Percentiles rank a stretch among this genome's conserved stretches.
phyloP scores from a whole-genome alignment of 805 yeast genomes.

The Wickerhamomyces chaumierensis region DNA sequence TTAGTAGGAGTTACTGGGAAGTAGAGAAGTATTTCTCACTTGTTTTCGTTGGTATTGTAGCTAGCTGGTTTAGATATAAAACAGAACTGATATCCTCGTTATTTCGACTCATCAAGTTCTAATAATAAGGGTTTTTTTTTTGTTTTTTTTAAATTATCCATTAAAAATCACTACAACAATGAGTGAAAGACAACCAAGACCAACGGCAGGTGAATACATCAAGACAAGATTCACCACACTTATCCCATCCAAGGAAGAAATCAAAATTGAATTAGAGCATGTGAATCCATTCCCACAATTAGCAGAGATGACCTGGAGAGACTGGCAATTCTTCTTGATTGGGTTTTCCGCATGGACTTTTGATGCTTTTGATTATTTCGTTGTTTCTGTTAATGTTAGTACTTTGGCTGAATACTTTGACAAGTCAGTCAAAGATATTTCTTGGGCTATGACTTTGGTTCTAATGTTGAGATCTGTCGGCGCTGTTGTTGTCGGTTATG shows the following conservation, averaged over 20 bases:
- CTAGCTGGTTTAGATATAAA: too few species aligned
- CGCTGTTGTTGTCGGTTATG: slow-evolving; percentile 46
- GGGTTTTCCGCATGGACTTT: slow-evolving; percentile 54
- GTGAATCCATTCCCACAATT: slow-evolving; percentile 58
- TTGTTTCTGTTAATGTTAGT: slow-evolving; percentile 40
- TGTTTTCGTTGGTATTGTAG: too few species aligned
- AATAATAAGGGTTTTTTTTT: too few species aligned
- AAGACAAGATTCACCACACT: slow-evolving; percentile 38
- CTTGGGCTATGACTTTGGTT: slow-evolving; percentile 52
- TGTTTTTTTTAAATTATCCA: not conserved
- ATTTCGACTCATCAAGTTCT: too few species aligned
- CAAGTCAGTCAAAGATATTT: slow-evolving; percentile 35
- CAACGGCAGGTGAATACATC: slow-evolving; percentile 4
- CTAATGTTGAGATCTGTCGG: slow-evolving; percentile 62
- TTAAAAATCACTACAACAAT: too few species aligned
- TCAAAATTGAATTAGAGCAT: slow-evolving; percentile 24
- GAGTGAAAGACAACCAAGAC: not conserved
- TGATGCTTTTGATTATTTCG: slow-evolving; percentile 57
- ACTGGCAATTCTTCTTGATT: slow-evolving; percentile 41
- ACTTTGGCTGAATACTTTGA: slow-evolving; percentile 35
- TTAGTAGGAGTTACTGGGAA: too few species aligned
- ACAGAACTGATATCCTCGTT: too few species aligned
- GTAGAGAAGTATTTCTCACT: too few species aligned
- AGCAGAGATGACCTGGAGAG: slow-evolving; percentile 32
- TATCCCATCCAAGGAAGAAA: slow-evolving; percentile 32